phyloP scores from a whole-genome alignment of 2,329 filamentous ascomycete genomes.

The Cytospora mali region DNA sequence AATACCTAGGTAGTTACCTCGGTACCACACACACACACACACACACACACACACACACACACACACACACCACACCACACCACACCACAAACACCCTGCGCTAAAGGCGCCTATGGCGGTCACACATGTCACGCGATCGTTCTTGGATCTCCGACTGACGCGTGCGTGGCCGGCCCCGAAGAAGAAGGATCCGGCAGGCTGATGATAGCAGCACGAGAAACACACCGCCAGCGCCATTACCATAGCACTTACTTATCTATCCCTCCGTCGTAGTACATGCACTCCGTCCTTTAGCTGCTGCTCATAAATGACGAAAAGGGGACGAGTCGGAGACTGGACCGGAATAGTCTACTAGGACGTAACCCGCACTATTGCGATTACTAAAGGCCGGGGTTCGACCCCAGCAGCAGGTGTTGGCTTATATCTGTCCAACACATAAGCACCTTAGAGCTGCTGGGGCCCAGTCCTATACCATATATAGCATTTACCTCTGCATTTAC shows the following conservation, averaged over 20 bases:
- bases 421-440: neutral
- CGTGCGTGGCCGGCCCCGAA: neutral
- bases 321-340: too few relatives aligned
- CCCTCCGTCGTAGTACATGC: too few relatives aligned
- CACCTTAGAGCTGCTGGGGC: too few relatives aligned
- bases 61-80: slow-evolving; percentile 1
- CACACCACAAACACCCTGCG: neutral
- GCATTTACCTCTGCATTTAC: slow-evolving; percentile 15
- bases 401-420: too few relatives aligned
- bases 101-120: slow-evolving; percentile 18
- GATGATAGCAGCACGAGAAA: neutral
- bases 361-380: too few relatives aligned
- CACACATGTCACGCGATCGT: slow-evolving; percentile 3
- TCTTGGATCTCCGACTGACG: neutral
- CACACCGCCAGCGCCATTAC: neutral
- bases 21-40: too few relatives aligned
- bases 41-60: neutral
- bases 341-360: neutral
- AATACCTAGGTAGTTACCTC: too few relatives aligned
- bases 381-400: neutral
- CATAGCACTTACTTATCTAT: too few relatives aligned
- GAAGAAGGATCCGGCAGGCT: neutral
- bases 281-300: too few relatives aligned
- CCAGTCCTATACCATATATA: neutral
- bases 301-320: too few relatives aligned